Evolutionary conservation across 352 stramenopile genomes (phyloP), one percentile per base, ranked within the genome.

Genomic region (Phytophthora ramorum): DNA sequence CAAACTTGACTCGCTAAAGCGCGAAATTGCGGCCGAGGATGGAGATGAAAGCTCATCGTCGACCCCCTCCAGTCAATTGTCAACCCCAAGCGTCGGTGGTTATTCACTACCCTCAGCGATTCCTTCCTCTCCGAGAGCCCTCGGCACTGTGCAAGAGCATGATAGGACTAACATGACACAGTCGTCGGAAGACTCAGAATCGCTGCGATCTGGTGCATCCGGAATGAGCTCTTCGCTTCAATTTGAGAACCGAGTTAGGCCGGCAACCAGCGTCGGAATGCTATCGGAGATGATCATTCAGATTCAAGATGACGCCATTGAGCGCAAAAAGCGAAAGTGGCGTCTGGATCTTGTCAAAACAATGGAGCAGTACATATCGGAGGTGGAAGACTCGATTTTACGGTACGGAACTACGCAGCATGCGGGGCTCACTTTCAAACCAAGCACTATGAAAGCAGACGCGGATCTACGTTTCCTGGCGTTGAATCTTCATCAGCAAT

Each of bases 401-500:
- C 71, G 83, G 10, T 96, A 94, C 35, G 85, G 82, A n/a, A 67
- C 78, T 28, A 79, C 78, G 14, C 80, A 90, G 34, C 83, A 93
- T 24, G 81, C 65, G 0, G 85, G 83, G 0, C 67, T 93, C 19
- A 93, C 83, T 13, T 96, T 96, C 45, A 96, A 96, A 62, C 88
- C 88, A 7, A 93, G 84, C 56, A 96, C 88, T 2, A 95, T 92
- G 81, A 96, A 96, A 76, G 85, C 85, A 9, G 85, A 96, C 66
- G 72, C 83, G 0, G 76, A 83, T 35, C 66, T 96, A 19, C 77
- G 86, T 44, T 96, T 93, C 45, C 47, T 96, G 19, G 83, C 86
- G 2, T 43, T 96, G n/a, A 96, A 96, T 34, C 66, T 96, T 35
- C 88, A 96, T 58, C 84, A 93, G 43, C 88, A 96, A 41, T 72